These are phyloP conservation scores for Leccinum truebloodii DNA, from an alignment of 768 basidiomycete species.

Conservation along the genomic window DNA sequence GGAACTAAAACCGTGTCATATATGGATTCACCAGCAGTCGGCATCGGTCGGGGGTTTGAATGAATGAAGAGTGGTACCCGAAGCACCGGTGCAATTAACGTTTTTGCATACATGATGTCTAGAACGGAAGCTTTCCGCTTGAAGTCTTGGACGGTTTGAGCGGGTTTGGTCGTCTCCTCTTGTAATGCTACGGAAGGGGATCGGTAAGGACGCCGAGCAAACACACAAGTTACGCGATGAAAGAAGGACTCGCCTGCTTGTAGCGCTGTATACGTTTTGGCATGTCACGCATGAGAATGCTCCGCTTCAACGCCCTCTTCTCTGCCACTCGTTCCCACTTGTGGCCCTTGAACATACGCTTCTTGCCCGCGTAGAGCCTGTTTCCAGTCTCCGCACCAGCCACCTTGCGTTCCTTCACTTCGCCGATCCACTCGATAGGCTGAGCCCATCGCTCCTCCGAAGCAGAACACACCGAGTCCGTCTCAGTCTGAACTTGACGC, in stretches of 20 bases:
- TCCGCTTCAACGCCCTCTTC: constrained; percentile 47
- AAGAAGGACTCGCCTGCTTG: constrained; percentile 53
- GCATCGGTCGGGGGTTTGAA: not conserved
- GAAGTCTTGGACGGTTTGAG: constrained; percentile 57
- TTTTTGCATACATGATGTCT: constrained; percentile 27
- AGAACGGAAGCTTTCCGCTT: constrained; percentile 57
- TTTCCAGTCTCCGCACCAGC: constrained; percentile 57
- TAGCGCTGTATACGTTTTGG: constrained; percentile 60
- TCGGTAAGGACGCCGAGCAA: constrained; percentile 2
- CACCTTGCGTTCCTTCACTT: constrained; percentile 39
- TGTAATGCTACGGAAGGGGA: constrained; percentile 25
- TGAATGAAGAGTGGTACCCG: not conserved
- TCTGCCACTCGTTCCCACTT: constrained; percentile 70
- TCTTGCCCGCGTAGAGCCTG: constrained; percentile 72
- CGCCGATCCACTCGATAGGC: constrained; percentile 44
- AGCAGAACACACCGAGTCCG: not conserved
- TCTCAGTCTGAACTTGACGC: constrained; percentile 1
- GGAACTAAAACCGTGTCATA: not conserved
- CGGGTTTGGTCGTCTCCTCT: constrained; percentile 52
- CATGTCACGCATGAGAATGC: constrained; percentile 70
- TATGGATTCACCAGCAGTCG: not conserved
- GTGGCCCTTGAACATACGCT: constrained; percentile 93
- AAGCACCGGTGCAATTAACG: constrained; percentile 4
- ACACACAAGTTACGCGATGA: not conserved
- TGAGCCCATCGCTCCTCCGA: constrained; percentile 21